Percentiles rank a stretch among this genome's conserved stretches.
Conservation (phyloP, 768 basidiomycete genomes). For the Serendipita indica region DNA sequence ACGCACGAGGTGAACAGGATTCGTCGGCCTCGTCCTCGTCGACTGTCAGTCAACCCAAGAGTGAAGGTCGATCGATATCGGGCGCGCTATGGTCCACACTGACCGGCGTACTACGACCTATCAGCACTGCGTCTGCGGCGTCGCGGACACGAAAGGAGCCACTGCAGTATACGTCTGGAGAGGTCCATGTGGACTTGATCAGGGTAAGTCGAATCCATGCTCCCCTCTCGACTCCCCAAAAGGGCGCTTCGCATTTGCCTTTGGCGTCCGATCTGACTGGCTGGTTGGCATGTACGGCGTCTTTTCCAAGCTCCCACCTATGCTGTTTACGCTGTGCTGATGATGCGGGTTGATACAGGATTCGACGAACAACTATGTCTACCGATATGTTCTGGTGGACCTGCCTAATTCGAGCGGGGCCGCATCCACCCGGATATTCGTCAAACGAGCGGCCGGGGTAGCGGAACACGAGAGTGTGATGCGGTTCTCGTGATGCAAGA, state of each 20-base stretch:
- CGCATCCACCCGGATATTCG: constrained; percentile 2
- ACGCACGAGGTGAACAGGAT: constrained; percentile 10
- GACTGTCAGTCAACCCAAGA: not conserved
- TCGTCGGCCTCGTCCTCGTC: constrained; percentile 18
- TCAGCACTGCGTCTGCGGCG: not conserved
- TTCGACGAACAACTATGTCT: constrained; percentile 60
- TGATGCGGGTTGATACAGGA: constrained; percentile 34
- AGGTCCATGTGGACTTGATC: constrained; percentile 66
- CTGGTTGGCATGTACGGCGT: not conserved
- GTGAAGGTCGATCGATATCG: not conserved
- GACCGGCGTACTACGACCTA: not conserved
- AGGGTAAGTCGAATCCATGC: constrained; percentile 29
- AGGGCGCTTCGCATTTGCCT: not conserved
- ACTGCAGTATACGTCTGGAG: constrained; percentile 49
- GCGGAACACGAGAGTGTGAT: constrained; percentile 9
- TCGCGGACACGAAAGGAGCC: constrained; percentile 20
- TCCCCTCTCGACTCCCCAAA: not conserved
- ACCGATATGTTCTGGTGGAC: constrained; percentile 64
- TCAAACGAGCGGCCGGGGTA: constrained; percentile 9
- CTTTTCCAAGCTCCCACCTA: not conserved
- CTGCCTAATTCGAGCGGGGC: constrained; percentile 45
- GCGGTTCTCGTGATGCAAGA: constrained; percentile 9
- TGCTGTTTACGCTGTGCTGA: not conserved
- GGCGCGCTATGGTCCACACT: not conserved
- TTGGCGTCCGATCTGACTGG: not conserved